These are phyloP conservation scores for Mycena floridula DNA, from an alignment of 768 basidiomycete species.

Conservation along the genomic window DNA sequence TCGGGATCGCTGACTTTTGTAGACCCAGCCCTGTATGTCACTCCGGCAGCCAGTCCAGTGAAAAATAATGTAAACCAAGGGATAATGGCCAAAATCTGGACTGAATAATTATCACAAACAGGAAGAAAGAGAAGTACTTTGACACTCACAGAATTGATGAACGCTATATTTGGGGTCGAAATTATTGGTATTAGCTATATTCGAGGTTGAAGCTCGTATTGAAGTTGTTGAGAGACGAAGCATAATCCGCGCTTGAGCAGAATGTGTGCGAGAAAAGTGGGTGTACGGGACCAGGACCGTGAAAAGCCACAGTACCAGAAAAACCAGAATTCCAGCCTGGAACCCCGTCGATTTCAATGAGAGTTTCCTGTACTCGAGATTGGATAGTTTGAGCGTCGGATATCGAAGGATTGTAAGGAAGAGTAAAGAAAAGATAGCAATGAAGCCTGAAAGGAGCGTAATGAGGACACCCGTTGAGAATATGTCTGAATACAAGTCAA, in stretches of 20 bases:
- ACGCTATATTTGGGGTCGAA: neutral
- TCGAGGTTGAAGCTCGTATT: neutral
- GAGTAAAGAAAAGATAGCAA: neutral
- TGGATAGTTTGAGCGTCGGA: neutral
- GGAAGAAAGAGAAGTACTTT: no score
- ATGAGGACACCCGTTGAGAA: neutral
- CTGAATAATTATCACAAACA: no score
- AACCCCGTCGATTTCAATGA: neutral
- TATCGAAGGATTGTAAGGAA: neutral
- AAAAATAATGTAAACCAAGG: no score
- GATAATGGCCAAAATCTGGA: no score
- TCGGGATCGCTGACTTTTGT: no score
- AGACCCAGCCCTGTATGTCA: no score
- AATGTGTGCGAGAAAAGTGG: neutral
- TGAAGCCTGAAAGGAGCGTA: neutral
- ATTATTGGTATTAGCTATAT: neutral
- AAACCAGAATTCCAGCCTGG: neutral
- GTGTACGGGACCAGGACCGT: neutral
- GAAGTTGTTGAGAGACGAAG: neutral
- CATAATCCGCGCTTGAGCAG: neutral
- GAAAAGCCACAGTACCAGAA: neutral
- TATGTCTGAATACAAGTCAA: neutral
- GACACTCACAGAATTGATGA: neutral
- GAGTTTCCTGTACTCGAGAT: neutral
- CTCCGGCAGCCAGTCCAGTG: no score